Percentiles rank a stretch among this genome's conserved stretches.
These are phyloP conservation scores for Penicillium sp. DNA, from an alignment of 2,329 filamentous ascomycete genomes.

Conservation along the genomic window DNA sequence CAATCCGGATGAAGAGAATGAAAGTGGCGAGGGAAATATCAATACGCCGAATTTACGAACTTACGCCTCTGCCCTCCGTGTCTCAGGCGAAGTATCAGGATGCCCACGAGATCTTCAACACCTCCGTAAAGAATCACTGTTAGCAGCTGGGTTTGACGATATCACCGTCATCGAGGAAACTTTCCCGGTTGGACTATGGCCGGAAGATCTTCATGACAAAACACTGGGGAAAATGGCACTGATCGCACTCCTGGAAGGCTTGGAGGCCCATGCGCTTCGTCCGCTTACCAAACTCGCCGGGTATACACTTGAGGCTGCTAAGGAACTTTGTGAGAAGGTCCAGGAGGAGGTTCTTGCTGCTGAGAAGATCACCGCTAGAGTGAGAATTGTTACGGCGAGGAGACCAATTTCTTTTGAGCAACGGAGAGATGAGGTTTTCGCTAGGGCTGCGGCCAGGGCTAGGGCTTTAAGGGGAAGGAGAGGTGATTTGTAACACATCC, in stretches of 20 bases:
- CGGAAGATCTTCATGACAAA: slow-evolving; percentile 32
- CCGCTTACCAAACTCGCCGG: slow-evolving; percentile 34
- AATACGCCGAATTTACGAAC: slow-evolving; percentile 34
- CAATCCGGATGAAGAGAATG: neutral
- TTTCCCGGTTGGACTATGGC: slow-evolving; percentile 41
- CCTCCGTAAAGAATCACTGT: slow-evolving; percentile 41
- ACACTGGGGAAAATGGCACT: slow-evolving; percentile 45
- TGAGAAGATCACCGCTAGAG: slow-evolving; percentile 25
- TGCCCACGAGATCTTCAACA: slow-evolving; percentile 45
- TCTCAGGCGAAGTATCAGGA: slow-evolving; percentile 42
- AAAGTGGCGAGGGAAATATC: neutral
- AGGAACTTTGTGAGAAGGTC: slow-evolving; percentile 40
- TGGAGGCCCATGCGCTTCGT: slow-evolving; percentile 41
- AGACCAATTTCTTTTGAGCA: slow-evolving; percentile 26
- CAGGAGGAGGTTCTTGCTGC: slow-evolving; percentile 34
- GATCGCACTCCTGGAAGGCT: slow-evolving; percentile 40
- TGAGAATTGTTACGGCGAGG: slow-evolving; percentile 30
- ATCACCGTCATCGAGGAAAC: slow-evolving; percentile 39
- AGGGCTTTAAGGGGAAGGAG: neutral
- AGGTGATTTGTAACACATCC: neutral
- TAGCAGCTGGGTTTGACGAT: slow-evolving; percentile 47
- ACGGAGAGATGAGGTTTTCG: slow-evolving; percentile 13
- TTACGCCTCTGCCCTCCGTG: slow-evolving; percentile 34
- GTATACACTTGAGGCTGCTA: slow-evolving; percentile 36
- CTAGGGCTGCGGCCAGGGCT: slow-evolving; percentile 8